A percentile compares a stretch with the other conserved stretches of the same genome.
Evolutionary conservation across 129 eudicot species (phyloP).

Genomic region (Centella asiatica): DNA sequence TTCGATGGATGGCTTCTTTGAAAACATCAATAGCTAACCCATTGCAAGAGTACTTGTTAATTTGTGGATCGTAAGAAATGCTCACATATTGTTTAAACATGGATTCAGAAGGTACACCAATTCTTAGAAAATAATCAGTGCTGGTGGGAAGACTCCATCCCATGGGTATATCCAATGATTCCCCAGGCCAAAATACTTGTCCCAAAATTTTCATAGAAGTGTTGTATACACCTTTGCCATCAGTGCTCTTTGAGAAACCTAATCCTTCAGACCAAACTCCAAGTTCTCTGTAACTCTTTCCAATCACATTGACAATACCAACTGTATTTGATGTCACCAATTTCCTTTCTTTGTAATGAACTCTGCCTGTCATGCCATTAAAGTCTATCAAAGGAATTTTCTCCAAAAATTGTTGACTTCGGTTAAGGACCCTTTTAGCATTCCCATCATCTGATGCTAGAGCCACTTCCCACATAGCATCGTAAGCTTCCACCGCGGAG

Average conservation of each 20-base stretch:
- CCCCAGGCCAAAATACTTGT: slow-evolving; percentile 44
- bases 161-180: slow-evolving; percentile 10
- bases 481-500: slow-evolving; percentile 40
- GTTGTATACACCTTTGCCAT: not conserved
- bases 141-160: slow-evolving; percentile 3
- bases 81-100: slow-evolving; percentile 36
- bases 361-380: slow-evolving; percentile 24
- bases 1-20: not conserved
- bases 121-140: slow-evolving; percentile 17
- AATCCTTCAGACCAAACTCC: slow-evolving; percentile 33
- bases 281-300: slow-evolving; percentile 46
- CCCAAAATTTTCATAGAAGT: slow-evolving; percentile 9
- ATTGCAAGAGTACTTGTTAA: not conserved
- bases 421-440: not conserved
- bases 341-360: slow-evolving; percentile 23
- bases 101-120: slow-evolving; percentile 32
- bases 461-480: slow-evolving; percentile 29
- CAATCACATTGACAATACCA: slow-evolving; percentile 37
- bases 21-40: slow-evolving; percentile 5
- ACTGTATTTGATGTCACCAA: slow-evolving; percentile 10
- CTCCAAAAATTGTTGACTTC: slow-evolving; percentile 8
- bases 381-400: slow-evolving; percentile 24
- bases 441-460: slow-evolving; percentile 12
- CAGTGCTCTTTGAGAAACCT: slow-evolving; percentile 23
- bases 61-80: not conserved